Percentiles rank a stretch among this genome's conserved stretches.
phyloP scores from a whole-genome alignment of 2,329 filamentous ascomycete species.

The Colletotrichum euphorbiae region DNA sequence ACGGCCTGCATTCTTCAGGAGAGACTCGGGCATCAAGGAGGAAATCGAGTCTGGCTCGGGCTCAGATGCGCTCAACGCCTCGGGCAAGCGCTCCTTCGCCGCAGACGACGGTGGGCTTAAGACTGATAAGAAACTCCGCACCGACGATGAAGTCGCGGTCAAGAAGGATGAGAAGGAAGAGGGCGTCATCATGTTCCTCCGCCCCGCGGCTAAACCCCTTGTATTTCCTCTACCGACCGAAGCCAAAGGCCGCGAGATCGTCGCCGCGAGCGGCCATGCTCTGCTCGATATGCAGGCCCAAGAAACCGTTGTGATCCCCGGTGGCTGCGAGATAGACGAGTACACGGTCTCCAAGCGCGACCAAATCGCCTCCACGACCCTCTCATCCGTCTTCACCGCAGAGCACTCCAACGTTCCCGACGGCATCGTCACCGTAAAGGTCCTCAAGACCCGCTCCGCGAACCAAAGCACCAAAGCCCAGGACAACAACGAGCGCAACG shows the following conservation, averaged over 20 bases:
- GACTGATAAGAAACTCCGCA: constrained; percentile 57
- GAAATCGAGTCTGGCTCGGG: constrained; percentile 44
- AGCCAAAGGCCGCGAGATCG: constrained; percentile 60
- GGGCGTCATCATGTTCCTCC: constrained; percentile 67
- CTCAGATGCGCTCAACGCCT: constrained; percentile 56
- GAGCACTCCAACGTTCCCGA: constrained; percentile 64
- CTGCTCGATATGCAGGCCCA: constrained; percentile 63
- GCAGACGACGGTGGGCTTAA: constrained; percentile 55
- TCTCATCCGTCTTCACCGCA: constrained; percentile 68
- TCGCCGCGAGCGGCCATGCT: constrained; percentile 59
- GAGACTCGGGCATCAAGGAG: constrained; percentile 40
- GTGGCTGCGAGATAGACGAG: constrained; percentile 62
- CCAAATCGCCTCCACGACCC: constrained; percentile 65
- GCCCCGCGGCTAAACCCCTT: constrained; percentile 61
- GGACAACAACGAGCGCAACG: constrained; percentile 64
- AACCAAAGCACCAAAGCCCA: constrained; percentile 57
- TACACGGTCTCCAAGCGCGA: constrained; percentile 68
- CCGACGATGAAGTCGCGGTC: constrained; percentile 47
- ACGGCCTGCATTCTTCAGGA: constrained; percentile 57
- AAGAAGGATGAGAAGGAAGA: constrained; percentile 51
- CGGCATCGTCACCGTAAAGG: constrained; percentile 69
- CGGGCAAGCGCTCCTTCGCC: constrained; percentile 63
- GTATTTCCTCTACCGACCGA: constrained; percentile 64
- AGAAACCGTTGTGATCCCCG: constrained; percentile 62
- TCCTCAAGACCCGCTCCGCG: constrained; percentile 64